Percentiles rank a stretch among this genome's conserved stretches.
These are phyloP conservation scores for Imleria badia DNA, from an alignment of 768 basidiomycete species.

Conservation along the genomic window DNA sequence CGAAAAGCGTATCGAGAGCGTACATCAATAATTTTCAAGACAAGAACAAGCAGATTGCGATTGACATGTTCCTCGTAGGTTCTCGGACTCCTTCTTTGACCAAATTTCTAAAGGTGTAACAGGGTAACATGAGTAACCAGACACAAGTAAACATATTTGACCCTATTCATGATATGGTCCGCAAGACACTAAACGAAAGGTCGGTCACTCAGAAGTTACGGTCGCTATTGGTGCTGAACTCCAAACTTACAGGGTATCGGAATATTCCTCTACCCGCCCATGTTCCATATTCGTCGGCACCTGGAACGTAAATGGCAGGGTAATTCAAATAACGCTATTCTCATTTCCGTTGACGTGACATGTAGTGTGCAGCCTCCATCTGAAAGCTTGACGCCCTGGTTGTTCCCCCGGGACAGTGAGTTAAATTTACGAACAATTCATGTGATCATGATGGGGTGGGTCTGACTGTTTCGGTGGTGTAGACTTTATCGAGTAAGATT, in stretches of 20 bases:
- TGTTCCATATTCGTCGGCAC: conserved; percentile 84
- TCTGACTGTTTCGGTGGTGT: conserved; percentile 3
- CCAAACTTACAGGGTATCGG: conserved; percentile 51
- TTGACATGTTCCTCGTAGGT: conserved; percentile 91
- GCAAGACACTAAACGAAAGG: conserved; percentile 69
- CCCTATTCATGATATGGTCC: conserved; percentile 88
- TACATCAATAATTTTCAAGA: conserved; percentile 99
- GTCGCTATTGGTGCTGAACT: not conserved
- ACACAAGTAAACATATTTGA: conserved; percentile 89
- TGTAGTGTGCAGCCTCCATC: conserved; percentile 54
- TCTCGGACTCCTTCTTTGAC: not conserved
- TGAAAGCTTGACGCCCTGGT: conserved; percentile 85
- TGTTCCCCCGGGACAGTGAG: conserved; percentile 82
- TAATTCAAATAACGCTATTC: conserved; percentile 34
- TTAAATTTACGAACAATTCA: conserved; percentile 7
- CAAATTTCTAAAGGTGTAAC: not conserved
- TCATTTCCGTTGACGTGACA: conserved; percentile 8
- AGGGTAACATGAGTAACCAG: conserved; percentile 94
- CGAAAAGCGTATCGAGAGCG: conserved; percentile 92
- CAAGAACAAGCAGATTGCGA: conserved; percentile 88
- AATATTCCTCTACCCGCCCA: conserved; percentile 80
- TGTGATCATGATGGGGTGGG: not conserved
- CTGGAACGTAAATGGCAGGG: conserved; percentile 94
- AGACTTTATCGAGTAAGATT: conserved; percentile 21
- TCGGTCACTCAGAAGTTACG: conserved; percentile 26